Evolutionary conservation across 192 early-diverging fungal species (phyloP).

Genomic region (Entrophospora sp.): DNA sequence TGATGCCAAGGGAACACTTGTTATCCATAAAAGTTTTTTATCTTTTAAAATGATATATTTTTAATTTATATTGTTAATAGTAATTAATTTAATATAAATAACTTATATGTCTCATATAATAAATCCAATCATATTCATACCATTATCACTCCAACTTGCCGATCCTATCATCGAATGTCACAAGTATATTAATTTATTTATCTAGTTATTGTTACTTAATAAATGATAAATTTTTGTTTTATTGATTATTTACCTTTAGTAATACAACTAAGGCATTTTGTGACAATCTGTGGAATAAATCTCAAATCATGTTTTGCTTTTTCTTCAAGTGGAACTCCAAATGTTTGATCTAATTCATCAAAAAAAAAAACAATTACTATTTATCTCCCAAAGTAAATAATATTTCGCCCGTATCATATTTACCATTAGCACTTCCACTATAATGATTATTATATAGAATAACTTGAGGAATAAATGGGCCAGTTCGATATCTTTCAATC

Average conservation of each 20-base stretch:
- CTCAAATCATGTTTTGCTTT: slow-evolving; percentile 49
- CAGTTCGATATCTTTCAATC: slow-evolving; percentile 65
- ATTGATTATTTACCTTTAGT: slow-evolving; percentile 48
- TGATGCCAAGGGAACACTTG: slow-evolving; percentile 41
- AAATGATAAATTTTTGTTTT: no score
- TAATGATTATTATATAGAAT: slow-evolving; percentile 63
- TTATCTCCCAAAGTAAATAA: not conserved
- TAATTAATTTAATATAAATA: not conserved
- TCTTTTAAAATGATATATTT: slow-evolving; percentile 27
- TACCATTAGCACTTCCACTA: slow-evolving; percentile 54
- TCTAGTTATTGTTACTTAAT: no score
- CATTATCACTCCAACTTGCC: slow-evolving; percentile 7
- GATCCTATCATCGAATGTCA: no score
- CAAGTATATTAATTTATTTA: no score
- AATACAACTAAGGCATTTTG: slow-evolving; percentile 50
- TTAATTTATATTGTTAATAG: not conserved
- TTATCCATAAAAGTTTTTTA: slow-evolving; percentile 52
- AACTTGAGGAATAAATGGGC: slow-evolving; percentile 59
- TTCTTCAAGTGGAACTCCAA: slow-evolving; percentile 67
- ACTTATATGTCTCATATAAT: not conserved
- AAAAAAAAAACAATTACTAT: not conserved
- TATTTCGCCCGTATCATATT: no score
- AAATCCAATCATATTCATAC: no score
- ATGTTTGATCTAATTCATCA: slow-evolving; percentile 52
- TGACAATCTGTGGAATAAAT: slow-evolving; percentile 52